These are phyloP conservation scores for Fusarium globosum DNA, from an alignment of 2,329 filamentous ascomycete species.

Conservation along the genomic window DNA sequence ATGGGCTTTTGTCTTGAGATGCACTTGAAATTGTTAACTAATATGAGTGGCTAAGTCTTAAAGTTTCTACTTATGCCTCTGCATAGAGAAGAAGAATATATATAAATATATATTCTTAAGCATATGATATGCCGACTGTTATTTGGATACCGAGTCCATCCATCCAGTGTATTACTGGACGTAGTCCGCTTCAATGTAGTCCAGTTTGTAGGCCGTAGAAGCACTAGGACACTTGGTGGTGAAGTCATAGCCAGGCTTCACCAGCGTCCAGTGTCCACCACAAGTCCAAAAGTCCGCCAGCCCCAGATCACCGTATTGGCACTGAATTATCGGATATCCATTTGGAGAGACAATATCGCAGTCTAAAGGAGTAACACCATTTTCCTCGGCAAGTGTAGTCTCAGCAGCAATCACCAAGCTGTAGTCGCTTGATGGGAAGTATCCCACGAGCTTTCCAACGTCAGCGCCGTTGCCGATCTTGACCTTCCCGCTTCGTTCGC, in stretches of 20 bases:
- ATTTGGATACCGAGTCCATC: not conserved
- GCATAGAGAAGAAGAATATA: no score
- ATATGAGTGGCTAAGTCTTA: no score
- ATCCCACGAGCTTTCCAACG: not conserved
- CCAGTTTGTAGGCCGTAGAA: not conserved
- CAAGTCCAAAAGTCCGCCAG: not conserved
- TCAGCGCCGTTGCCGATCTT: not conserved
- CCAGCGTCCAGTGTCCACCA: not conserved
- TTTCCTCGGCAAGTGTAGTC: rapidly evolving
- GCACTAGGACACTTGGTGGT: not conserved
- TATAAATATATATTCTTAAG: no score
- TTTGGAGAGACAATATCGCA: not conserved
- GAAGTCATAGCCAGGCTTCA: not conserved
- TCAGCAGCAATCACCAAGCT: rapidly evolving
- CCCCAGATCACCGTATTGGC: not conserved
- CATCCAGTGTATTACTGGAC: not conserved
- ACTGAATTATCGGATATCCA: not conserved
- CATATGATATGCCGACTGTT: no score
- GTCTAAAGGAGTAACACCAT: rapidly evolving
- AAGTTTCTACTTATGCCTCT: not conserved
- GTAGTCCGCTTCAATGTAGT: not conserved
- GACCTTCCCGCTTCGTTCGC: not conserved
- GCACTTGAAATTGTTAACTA: not conserved
- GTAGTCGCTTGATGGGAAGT: rapidly evolving
- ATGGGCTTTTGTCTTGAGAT: no score